phyloP scores from a whole-genome alignment of 441 rosid species.

The Erysimum cheiri region DNA sequence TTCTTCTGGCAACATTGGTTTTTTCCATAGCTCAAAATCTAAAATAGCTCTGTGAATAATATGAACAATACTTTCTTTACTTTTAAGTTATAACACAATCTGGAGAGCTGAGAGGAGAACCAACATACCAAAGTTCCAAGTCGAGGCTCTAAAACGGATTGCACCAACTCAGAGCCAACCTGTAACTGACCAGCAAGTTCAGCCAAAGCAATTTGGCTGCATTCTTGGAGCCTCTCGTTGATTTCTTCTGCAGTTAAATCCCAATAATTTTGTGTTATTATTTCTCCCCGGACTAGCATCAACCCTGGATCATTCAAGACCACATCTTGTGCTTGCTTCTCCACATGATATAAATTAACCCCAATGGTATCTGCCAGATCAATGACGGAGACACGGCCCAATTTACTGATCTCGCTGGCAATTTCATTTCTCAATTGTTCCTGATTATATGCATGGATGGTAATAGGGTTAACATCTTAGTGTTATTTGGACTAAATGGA shows the following conservation, averaged over 20 bases:
- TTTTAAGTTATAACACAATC: too few species aligned
- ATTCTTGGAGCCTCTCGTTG: conserved; percentile 94
- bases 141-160: conserved; percentile 88
- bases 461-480: too few species aligned
- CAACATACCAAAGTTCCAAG: conserved; percentile 91
- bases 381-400: conserved; percentile 85
- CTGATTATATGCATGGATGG: too few species aligned
- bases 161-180: conserved; percentile 84
- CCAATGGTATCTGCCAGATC: conserved; percentile 82
- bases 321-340: conserved; percentile 85
- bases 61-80: too few species aligned
- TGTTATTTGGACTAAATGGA: too few species aligned
- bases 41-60: too few species aligned
- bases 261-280: conserved; percentile 91
- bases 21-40: too few species aligned
- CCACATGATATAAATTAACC: conserved; percentile 92
- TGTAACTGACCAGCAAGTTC: conserved; percentile 90
- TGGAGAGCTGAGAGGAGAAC: too few species aligned
- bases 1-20: too few species aligned
- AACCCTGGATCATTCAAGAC: conserved; percentile 61
- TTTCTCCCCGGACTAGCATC: conserved; percentile 83
- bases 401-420: conserved; percentile 59
- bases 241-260: conserved; percentile 90
- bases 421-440: conserved; percentile 90
- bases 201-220: conserved; percentile 89